Conservation (phyloP, 2,329 filamentous ascomycete genomes). For the Fusarium anguioides region DNA sequence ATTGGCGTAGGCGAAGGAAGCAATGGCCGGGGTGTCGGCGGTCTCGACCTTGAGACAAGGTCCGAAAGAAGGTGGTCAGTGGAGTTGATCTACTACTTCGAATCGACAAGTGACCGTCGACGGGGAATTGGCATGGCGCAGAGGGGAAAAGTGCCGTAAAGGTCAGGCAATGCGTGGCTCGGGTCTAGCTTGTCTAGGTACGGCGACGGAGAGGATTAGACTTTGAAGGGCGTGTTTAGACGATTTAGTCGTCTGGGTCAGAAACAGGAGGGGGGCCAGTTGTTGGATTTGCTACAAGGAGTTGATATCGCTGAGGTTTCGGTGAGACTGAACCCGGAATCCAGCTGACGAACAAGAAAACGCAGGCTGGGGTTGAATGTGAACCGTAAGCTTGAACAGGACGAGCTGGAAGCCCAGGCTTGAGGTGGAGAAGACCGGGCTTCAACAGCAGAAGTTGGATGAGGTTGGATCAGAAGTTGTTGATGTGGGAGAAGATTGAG, state of each 20-base stretch:
- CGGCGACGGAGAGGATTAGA: slow-evolving; percentile 38
- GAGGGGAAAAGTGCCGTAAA: slow-evolving; percentile 28
- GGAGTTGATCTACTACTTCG: slow-evolving; percentile 30
- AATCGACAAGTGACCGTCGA: slow-evolving; percentile 37
- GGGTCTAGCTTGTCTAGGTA: slow-evolving; percentile 37
- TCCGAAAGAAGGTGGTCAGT: slow-evolving; percentile 20
- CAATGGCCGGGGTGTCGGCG: slow-evolving; percentile 13
- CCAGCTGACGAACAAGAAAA: not conserved
- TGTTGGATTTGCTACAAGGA: not conserved
- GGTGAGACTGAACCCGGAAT: not conserved
- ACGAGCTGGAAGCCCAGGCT: slow-evolving; percentile 6
- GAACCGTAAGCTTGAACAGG: not conserved
- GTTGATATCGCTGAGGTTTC: slow-evolving; percentile 1
- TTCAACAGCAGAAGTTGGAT: not conserved
- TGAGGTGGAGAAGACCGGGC: slow-evolving; percentile 4
- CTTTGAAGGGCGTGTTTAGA: slow-evolving; percentile 33
- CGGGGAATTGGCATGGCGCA: slow-evolving; percentile 40
- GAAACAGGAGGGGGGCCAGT: slow-evolving; percentile 12
- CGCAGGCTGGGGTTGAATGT: not conserved
- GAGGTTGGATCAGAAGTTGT: slow-evolving; percentile 5
- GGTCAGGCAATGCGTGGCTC: slow-evolving; percentile 33
- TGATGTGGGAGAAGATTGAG: not conserved
- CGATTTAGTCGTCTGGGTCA: slow-evolving; percentile 21
- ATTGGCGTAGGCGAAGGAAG: slow-evolving; percentile 17
- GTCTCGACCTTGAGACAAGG: slow-evolving; percentile 29